Evolutionary conservation across 148 eudicot genomes (phyloP), one percentile per base, ranked within the genome.

Genomic region (Rhododendron vialii): DNA sequence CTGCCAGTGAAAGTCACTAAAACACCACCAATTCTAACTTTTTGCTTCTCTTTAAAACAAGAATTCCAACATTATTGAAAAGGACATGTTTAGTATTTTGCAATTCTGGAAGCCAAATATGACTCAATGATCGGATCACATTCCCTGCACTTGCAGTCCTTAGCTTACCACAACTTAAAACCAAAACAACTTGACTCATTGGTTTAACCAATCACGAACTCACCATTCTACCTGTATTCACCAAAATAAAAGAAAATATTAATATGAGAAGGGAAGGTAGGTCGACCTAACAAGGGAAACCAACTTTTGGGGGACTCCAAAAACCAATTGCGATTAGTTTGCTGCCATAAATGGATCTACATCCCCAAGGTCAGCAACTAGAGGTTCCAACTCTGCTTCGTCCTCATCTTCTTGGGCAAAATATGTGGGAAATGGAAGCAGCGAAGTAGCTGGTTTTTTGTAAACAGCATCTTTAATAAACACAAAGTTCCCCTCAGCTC

Each of bases 271-370:
- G 63, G 38, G 45, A 69, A 86, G 53, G 51, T 30, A 84, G 82
- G 41, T 45, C 33, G 22, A 28, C 47, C 71, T 15, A 76, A 86
- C 41, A 75, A 28, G 55, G 24, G 55, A 82, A 81, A 73, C 88
- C 69, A 67, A 7, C 24, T 26, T 59, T 57, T 38, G 10, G 41
- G 75, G 85, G 26, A 65, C 50, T 83, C 51, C 85, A 12, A 18
- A 71, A 15, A 57, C 12, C 12, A 14, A 51, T 43, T 5, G 77
- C 76, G 79, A 57, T 84, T 81, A 91, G 83, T 92, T 96, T 80
- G 98, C 98, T 48, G 94, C 96, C 98, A 97, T 97, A 85, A 95
- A 97, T 36, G 98, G 98, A 89, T 97, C 99, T 22, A 91, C 86
- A 78, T 97, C 99, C 98, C 98, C 76, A 41, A 92, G 92, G 91